Percentiles rank a stretch among this genome's conserved stretches.
phyloP scores from a whole-genome alignment of 495 filamentous ascomycete species.

The Lepidopterella palustris region DNA sequence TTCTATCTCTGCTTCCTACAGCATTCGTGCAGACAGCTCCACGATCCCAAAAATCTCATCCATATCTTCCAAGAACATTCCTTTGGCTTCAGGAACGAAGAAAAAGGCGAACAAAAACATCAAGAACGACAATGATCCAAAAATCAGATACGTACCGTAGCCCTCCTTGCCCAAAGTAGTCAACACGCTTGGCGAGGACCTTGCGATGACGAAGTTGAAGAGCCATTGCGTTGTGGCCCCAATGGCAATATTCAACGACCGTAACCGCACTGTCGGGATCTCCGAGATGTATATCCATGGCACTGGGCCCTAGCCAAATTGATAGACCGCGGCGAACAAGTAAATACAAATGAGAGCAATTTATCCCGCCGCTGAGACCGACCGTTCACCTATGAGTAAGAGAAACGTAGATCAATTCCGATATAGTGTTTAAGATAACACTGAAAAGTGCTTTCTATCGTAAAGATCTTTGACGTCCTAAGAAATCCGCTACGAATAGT shows the following conservation, averaged over 20 bases:
- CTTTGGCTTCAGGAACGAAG: conserved; percentile 36
- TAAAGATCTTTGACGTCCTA: conserved; percentile 63
- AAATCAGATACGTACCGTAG: conserved; percentile 30
- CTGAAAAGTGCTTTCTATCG: conserved; percentile 69
- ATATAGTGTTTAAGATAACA: conserved; percentile 71
- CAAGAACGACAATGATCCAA: conserved; percentile 29
- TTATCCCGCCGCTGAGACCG: conserved; percentile 28
- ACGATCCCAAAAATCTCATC: conserved; percentile 36
- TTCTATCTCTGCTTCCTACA: too few species aligned
- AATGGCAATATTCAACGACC: conserved; percentile 32
- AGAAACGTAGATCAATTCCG: conserved; percentile 68
- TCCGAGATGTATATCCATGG: conserved; percentile 38
- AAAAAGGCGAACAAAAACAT: conserved; percentile 35
- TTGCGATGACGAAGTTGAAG: conserved; percentile 38
- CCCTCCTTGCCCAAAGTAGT: conserved; percentile 27
- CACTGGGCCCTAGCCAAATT: conserved; percentile 34
- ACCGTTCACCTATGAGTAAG: conserved; percentile 47
- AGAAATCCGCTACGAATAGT: conserved; percentile 62
- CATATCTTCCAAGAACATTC: conserved; percentile 32
- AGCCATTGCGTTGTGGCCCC: conserved; percentile 38
- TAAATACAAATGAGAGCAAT: conserved; percentile 35
- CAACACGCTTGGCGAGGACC: conserved; percentile 32
- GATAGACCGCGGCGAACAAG: conserved; percentile 34
- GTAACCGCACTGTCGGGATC: conserved; percentile 31
- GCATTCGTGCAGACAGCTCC: too few species aligned